Base-by-base conservation (phyloP, 257 asterid species). In the Gentiana dahurica region DNA sequence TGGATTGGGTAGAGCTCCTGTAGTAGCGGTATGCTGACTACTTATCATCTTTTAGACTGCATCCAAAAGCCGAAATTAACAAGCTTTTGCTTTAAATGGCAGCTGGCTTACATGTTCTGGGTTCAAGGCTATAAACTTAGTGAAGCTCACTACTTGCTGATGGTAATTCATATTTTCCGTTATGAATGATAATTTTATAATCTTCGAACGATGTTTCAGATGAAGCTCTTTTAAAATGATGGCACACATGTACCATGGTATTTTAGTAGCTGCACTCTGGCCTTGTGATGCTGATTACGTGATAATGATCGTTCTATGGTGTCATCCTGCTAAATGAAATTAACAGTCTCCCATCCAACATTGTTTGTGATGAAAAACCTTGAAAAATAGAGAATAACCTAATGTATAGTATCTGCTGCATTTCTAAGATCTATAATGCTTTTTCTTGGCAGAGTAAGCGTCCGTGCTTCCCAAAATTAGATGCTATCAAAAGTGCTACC, bases 21-120 rank as follows among this genome's bases (percentile, higher is more conserved):
- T 94, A 55, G 82, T 85, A 60, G 95, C 84, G 55, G 98, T 91
- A 80, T 46, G 81, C 64, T 49, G 48, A 54, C 48, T 47, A 8
- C 37, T 24, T 39, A 1, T 35, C 13, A 35, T 62, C 33, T 34
- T 44, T 6, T 54, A 15, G 33, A 10, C 33, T 64, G n/a, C 45
- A 33, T 46, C 47, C 62, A 47, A 0, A 11, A 49, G 33, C 51
- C 52, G 55, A 65, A 10, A 45, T 51, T 54, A 60, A 58, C 59
- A 15, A 11, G 10, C 1, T 36, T 59, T 47, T 46, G n/a, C 34
- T 50, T 71, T 53, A 61, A 71, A 60, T 54, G 78, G 63, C 83
- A 91, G 98, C 65, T 91, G 74, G 89, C 97, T 41, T 87, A 91
- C 80, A 91, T 91, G 98, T 87, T 79, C 70, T 91, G 98, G 98